These are phyloP conservation scores for Lasiosphaeriaceae sp. DNA, from an alignment of 495 filamentous ascomycete genomes.

Conservation along the genomic window DNA sequence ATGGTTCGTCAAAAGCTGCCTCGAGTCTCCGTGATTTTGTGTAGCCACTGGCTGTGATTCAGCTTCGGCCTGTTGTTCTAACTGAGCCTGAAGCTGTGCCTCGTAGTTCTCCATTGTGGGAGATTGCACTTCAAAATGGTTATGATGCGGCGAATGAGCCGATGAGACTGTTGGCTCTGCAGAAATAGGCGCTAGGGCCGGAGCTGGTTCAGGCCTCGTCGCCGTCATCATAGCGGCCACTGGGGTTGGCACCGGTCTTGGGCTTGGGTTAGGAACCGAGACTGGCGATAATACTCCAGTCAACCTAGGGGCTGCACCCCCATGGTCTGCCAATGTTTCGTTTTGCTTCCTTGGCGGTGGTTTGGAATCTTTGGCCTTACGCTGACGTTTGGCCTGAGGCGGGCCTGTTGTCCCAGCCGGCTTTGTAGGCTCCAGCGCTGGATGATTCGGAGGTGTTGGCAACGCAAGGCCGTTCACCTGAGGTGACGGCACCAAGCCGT, in stretches of 20 bases:
- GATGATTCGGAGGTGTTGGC: slow-evolving; percentile 2
- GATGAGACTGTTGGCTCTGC: slow-evolving; percentile 15
- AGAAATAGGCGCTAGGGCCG: slow-evolving; percentile 2
- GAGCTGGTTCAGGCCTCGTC: slow-evolving; percentile 3
- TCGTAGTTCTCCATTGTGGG: slow-evolving; percentile 31
- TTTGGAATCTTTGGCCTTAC: slow-evolving; percentile 21
- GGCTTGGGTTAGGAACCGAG: background rate
- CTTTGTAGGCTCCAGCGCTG: background rate
- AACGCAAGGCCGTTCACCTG: slow-evolving; percentile 8
- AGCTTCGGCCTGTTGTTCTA: slow-evolving; percentile 23
- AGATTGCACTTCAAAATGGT: slow-evolving; percentile 28
- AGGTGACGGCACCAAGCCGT: background rate
- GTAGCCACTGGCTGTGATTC: slow-evolving; percentile 14
- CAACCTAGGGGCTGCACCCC: background rate
- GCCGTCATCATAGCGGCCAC: background rate
- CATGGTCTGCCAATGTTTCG: background rate
- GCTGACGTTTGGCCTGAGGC: slow-evolving; percentile 24
- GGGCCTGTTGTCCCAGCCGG: background rate
- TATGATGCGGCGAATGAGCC: slow-evolving; percentile 19
- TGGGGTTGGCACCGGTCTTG: background rate
- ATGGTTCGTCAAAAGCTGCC: slow-evolving; percentile 14
- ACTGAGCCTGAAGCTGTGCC: slow-evolving; percentile 30
- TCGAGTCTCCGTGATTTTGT: slow-evolving; percentile 10
- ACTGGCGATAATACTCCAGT: background rate
- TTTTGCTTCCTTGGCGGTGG: slow-evolving; percentile 4